Percentiles rank a stretch among this genome's conserved stretches.
Evolutionary conservation across 768 basidiomycete genomes (phyloP).

Genomic region (Xerocomellus amylosporus): DNA sequence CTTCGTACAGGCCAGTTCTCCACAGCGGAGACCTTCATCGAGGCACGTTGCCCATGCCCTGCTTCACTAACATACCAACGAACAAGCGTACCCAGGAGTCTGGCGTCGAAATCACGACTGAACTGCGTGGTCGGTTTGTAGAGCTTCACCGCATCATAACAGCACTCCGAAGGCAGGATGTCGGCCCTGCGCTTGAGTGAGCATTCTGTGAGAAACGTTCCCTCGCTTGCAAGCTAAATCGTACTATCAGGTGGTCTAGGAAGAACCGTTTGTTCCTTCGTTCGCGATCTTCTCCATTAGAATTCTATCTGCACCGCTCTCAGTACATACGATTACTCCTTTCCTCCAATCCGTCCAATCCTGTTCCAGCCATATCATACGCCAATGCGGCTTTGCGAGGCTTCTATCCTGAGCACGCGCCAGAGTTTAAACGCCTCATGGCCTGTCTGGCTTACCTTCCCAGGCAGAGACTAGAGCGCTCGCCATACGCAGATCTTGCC

Average conservation of each 20-base stretch:
- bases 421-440: conserved; percentile 69
- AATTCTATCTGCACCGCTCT: conserved; percentile 88
- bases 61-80: background rate
- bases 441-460: conserved; percentile 72
- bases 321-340: conserved; percentile 82
- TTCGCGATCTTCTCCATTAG: conserved; percentile 72
- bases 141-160: conserved; percentile 72
- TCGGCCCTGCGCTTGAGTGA: conserved; percentile 76
- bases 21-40: conserved; percentile 69
- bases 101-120: conserved; percentile 49
- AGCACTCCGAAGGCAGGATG: conserved; percentile 61
- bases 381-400: conserved; percentile 62
- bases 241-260: conserved; percentile 68
- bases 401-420: conserved; percentile 59
- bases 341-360: conserved; percentile 55
- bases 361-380: conserved; percentile 66
- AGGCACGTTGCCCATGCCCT: conserved; percentile 42
- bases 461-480: conserved; percentile 56
- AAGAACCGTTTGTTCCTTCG: conserved; percentile 64
- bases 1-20: conserved; percentile 80
- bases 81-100: conserved; percentile 54
- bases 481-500: conserved; percentile 74
- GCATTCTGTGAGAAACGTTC: conserved; percentile 20
- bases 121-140: conserved; percentile 55
- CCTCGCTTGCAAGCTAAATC: background rate